Conservation (phyloP, 805 yeast species). For the Hemisphaericaspora nanyangensis region DNA sequence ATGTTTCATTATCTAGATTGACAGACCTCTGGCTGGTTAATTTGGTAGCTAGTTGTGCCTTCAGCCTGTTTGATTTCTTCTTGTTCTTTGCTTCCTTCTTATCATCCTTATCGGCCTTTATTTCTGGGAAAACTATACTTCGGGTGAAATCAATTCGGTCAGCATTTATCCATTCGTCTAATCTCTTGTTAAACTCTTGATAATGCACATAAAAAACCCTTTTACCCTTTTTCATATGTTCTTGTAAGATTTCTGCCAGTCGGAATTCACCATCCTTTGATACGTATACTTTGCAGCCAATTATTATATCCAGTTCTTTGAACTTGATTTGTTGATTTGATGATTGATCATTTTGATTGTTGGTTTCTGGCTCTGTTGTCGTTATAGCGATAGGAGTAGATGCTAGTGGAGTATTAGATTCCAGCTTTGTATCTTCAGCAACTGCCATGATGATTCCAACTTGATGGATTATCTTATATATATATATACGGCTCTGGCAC, state of each 20-base stretch:
- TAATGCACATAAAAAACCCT: slow-evolving; percentile 89
- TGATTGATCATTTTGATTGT: neutral
- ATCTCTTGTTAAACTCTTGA: slow-evolving; percentile 88
- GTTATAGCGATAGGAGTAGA: slow-evolving; percentile 12
- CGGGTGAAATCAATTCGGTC: slow-evolving; percentile 68
- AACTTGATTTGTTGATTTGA: slow-evolving; percentile 13
- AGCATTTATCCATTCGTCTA: slow-evolving; percentile 89
- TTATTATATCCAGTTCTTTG: slow-evolving; percentile 47
- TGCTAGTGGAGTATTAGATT: slow-evolving; percentile 8
- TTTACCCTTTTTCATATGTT: slow-evolving; percentile 69
- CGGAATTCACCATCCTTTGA: slow-evolving; percentile 76
- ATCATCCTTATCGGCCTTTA: slow-evolving; percentile 43
- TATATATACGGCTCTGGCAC: too few relatives aligned
- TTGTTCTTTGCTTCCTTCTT: slow-evolving; percentile 25
- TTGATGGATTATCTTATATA: too few relatives aligned
- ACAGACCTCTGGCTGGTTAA: slow-evolving; percentile 3
- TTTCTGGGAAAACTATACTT: slow-evolving; percentile 69
- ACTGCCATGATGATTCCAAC: slow-evolving; percentile 8
- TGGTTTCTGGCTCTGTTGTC: neutral
- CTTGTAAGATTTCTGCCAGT: slow-evolving; percentile 80
- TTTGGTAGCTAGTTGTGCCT: neutral
- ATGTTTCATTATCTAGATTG: slow-evolving; percentile 15
- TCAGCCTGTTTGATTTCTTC: slow-evolving; percentile 18
- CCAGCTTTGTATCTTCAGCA: slow-evolving; percentile 6
- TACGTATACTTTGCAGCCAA: slow-evolving; percentile 82